phyloP scores from a whole-genome alignment of 768 basidiomycete genomes.

The Nevesoporus exiguus region DNA sequence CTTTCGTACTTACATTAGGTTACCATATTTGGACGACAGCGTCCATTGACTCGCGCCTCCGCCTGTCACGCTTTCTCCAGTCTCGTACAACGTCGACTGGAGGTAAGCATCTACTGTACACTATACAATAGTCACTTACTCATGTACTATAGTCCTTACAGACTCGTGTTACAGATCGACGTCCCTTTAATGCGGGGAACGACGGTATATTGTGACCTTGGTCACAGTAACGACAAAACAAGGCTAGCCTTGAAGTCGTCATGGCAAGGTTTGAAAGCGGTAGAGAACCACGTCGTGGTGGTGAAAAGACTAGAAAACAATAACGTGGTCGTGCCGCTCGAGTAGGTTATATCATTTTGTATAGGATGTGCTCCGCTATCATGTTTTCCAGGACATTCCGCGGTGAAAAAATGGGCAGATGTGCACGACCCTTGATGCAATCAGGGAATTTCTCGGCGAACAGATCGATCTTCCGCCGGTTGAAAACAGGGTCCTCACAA shows the following conservation, averaged over 20 bases:
- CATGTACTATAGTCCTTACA: too few relatives aligned
- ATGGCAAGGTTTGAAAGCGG: background rate
- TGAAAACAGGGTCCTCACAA: background rate
- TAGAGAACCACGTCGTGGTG: background rate
- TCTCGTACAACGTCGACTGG: too few relatives aligned
- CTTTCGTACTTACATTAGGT: too few relatives aligned
- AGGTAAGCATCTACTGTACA: too few relatives aligned
- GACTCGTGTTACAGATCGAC: too few relatives aligned
- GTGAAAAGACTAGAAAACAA: background rate
- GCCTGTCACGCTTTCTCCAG: too few relatives aligned
- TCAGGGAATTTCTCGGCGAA: background rate
- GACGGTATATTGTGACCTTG: conserved; percentile 3
- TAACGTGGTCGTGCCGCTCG: background rate
- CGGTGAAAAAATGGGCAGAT: background rate
- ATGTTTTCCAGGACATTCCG: background rate
- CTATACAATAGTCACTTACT: too few relatives aligned
- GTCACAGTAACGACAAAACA: background rate
- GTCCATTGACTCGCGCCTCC: too few relatives aligned
- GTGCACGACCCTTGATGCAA: background rate
- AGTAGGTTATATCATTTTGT: too few relatives aligned
- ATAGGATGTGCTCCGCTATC: too few relatives aligned
- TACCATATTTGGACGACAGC: too few relatives aligned
- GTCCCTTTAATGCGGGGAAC: too few relatives aligned
- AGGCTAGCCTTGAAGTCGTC: background rate
- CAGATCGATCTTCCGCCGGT: background rate